Evolutionary conservation across 1,284 basidiomycete genomes (phyloP).

Genomic region (Boletus semigastroideus): DNA sequence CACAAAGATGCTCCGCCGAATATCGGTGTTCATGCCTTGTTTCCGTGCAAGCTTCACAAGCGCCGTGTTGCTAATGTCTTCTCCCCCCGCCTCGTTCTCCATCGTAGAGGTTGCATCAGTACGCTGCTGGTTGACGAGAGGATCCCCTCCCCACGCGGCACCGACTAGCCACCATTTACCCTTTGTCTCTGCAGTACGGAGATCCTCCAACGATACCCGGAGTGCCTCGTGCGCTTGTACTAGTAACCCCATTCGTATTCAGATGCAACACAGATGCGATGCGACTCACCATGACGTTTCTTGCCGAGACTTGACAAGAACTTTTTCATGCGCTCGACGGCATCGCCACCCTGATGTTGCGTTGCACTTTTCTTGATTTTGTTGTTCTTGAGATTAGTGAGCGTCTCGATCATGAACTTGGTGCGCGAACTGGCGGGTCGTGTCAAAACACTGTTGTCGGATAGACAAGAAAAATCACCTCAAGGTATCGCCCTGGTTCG

Average conservation of each 20-base stretch:
- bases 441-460: neutral
- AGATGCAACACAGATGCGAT: neutral
- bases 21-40: conserved; percentile 99
- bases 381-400: conserved; percentile 89
- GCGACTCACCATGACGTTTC: conserved; percentile 63
- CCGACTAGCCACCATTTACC: conserved; percentile 99
- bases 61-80: conserved; percentile 43
- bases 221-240: conserved; percentile 83
- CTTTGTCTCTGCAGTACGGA: conserved; percentile 80
- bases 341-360: conserved; percentile 67
- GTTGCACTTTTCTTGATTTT: conserved; percentile 66
- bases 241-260: conserved; percentile 30
- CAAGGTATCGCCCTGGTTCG: conserved; percentile 52
- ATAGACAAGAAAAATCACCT: conserved; percentile 43
- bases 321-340: conserved; percentile 83
- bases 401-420: conserved; percentile 91
- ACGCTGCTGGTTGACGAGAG: conserved; percentile 69
- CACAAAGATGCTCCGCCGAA: conserved; percentile 88
- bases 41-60: conserved; percentile 81
- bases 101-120: conserved; percentile 27
- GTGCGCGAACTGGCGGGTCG: conserved; percentile 68
- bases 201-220: conserved; percentile 81
- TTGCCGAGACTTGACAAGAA: conserved; percentile 75
- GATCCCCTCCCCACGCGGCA: conserved; percentile 94
- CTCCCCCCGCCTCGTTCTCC: conserved; percentile 20